Conservation (phyloP, 2,329 filamentous ascomycete species). For the Alternaria sp. region DNA sequence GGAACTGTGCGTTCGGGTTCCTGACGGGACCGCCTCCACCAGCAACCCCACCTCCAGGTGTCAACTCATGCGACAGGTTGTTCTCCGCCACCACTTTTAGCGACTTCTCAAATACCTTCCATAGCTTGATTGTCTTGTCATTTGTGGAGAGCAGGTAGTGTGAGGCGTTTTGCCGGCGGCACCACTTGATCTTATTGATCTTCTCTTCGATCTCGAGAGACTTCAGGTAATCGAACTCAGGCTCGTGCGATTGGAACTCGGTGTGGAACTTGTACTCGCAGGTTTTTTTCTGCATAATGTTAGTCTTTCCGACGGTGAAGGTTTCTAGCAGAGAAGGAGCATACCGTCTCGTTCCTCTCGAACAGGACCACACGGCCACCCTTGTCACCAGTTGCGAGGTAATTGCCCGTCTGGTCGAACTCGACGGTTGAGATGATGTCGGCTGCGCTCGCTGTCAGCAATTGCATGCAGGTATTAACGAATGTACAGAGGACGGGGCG, state of each 20-base stretch:
- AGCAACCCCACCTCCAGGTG: conserved; percentile 72
- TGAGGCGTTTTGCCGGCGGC: conserved; percentile 94
- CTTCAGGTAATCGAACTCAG: conserved; percentile 99
- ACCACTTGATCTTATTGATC: conserved; percentile 99
- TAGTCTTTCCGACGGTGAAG: conserved; percentile 13
- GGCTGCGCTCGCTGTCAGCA: conserved; percentile 59
- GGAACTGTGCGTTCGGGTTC: conserved; percentile 78
- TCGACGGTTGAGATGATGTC: conserved; percentile 93
- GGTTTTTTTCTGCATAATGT: conserved; percentile 84
- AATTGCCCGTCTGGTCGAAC: conserved; percentile 90
- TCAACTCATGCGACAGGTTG: conserved; percentile 94
- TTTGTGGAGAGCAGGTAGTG: conserved; percentile 98
- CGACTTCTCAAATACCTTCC: conserved; percentile 99
- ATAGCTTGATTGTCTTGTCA: conserved; percentile 99
- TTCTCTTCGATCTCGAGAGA: conserved; percentile 99
- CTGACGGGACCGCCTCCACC: conserved; percentile 82
- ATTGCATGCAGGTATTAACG: conserved; percentile 17
- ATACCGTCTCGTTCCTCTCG: conserved; percentile 93
- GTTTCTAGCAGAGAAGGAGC: conserved; percentile 41
- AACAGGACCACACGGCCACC: conserved; percentile 86
- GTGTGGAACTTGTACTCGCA: conserved; percentile 99
- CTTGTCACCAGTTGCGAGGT: conserved; percentile 89
- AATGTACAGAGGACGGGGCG: neutral
- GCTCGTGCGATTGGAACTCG: conserved; percentile 99
- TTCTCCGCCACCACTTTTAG: conserved; percentile 99